phyloP scores from a whole-genome alignment of 2,329 filamentous ascomycete species.

The Colletotrichum costaricense region DNA sequence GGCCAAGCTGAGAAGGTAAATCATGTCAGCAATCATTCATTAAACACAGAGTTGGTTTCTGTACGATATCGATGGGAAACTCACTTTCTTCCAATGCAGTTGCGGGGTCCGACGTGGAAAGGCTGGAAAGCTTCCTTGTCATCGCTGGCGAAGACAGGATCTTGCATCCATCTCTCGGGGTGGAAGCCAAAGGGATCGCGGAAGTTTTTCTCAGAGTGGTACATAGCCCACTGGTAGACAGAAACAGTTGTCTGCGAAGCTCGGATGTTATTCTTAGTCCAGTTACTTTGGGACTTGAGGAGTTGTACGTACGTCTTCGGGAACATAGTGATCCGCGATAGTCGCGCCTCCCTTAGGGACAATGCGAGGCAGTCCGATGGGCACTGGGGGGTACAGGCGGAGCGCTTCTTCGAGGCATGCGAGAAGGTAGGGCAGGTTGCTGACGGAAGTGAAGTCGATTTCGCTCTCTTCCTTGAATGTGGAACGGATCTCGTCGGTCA shows the following conservation, averaged over 20 bases:
- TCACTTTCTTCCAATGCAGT: slow-evolving; percentile 63
- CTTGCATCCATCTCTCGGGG: slow-evolving; percentile 46
- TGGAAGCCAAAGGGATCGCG: slow-evolving; percentile 45
- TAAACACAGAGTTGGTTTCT: rapidly evolving
- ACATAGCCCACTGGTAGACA: slow-evolving; percentile 46
- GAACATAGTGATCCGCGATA: slow-evolving; percentile 45
- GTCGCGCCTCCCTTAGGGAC: slow-evolving; percentile 46
- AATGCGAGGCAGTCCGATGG: slow-evolving; percentile 41
- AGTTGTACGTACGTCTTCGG: slow-evolving; percentile 42
- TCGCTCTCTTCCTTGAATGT: slow-evolving; percentile 47
- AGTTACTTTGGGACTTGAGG: rapidly evolving
- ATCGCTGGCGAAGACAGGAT: slow-evolving; percentile 39
- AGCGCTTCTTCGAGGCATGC: slow-evolving; percentile 56
- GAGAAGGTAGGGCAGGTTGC: slow-evolving; percentile 49
- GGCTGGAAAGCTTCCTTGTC: slow-evolving; percentile 54
- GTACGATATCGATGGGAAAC: slow-evolving; percentile 36
- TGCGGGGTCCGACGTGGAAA: slow-evolving; percentile 59
- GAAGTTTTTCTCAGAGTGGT: slow-evolving; percentile 47
- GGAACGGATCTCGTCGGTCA: slow-evolving; percentile 52
- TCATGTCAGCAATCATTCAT: background rate
- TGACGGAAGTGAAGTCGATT: slow-evolving; percentile 47
- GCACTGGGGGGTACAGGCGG: slow-evolving; percentile 50
- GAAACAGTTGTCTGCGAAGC: slow-evolving; percentile 49
- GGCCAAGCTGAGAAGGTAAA: slow-evolving; percentile 46
- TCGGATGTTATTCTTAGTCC: background rate